phyloP scores from a whole-genome alignment of 176 grass and related monocot genomes.

The Oropetium thomaeum region DNA sequence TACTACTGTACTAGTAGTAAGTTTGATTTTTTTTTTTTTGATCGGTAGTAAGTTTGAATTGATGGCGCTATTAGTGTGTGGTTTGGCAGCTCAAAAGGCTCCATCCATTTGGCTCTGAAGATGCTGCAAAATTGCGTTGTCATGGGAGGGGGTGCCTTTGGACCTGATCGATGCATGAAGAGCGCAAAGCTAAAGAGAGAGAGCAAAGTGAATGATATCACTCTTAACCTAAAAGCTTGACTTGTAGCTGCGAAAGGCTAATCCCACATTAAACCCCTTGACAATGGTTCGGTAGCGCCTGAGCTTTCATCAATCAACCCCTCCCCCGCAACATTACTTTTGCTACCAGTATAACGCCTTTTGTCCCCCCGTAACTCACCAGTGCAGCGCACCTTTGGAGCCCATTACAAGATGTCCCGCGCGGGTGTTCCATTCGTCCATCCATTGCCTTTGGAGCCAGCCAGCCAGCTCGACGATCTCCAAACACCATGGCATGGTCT shows the following conservation, averaged over 20 bases:
- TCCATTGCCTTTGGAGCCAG: conserved; percentile 10
- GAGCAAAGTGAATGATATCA: neutral
- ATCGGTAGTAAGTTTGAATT: too few relatives aligned
- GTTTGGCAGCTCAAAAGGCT: neutral
- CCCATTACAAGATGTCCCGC: too few relatives aligned
- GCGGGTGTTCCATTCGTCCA: too few relatives aligned
- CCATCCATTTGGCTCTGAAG: neutral
- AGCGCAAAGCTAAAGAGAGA: too few relatives aligned
- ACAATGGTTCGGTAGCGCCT: conserved; percentile 7
- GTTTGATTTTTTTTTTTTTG: too few relatives aligned
- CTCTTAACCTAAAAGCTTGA: conserved; percentile 45
- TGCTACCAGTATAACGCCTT: neutral
- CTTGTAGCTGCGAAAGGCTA: neutral
- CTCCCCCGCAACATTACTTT: neutral
- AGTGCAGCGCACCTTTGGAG: neutral
- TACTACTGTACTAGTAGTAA: too few relatives aligned
- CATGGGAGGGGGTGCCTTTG: neutral
- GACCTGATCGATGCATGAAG: too few relatives aligned
- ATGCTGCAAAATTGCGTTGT: neutral
- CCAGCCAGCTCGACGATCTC: neutral
- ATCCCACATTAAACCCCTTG: conserved; percentile 14
- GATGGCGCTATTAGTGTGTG: too few relatives aligned
- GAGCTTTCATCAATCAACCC: conserved; percentile 18
- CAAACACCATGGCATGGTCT: neutral
- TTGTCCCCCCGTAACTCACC: conserved; percentile 21